Percentiles rank a stretch among this genome's conserved stretches.
Conservation (phyloP, 2,329 filamentous ascomycete genomes). For the Neofusicoccum umdonicola region DNA sequence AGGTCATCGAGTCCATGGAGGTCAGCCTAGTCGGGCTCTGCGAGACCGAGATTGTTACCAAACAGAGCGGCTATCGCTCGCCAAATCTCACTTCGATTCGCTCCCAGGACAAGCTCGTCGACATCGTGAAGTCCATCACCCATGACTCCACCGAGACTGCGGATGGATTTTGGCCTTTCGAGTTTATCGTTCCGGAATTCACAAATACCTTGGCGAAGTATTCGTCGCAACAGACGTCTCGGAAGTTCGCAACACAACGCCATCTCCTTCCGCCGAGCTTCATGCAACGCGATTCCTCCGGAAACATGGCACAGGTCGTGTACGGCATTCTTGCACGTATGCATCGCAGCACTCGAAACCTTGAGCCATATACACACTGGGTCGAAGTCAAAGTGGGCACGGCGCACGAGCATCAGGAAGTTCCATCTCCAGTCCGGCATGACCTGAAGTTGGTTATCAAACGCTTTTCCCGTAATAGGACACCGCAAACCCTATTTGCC, state of each 20-base stretch:
- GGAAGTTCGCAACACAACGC: slow-evolving; percentile 26
- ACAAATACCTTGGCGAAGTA: slow-evolving; percentile 25
- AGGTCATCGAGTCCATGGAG: slow-evolving; percentile 22
- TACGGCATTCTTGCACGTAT: slow-evolving; percentile 22
- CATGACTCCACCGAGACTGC: slow-evolving; percentile 21
- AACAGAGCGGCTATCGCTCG: slow-evolving; percentile 23
- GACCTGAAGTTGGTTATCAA: slow-evolving; percentile 20
- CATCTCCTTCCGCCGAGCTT: slow-evolving; percentile 21
- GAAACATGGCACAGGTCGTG: slow-evolving; percentile 31
- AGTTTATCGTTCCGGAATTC: slow-evolving; percentile 34
- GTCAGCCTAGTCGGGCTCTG: slow-evolving; percentile 32
- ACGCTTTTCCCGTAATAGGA: neutral
- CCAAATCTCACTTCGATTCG: neutral
- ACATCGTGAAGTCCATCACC: neutral
- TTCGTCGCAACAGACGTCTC: slow-evolving; percentile 23
- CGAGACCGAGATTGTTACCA: slow-evolving; percentile 33
- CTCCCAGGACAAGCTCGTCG: neutral
- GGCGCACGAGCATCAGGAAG: slow-evolving; percentile 24
- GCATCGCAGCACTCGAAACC: slow-evolving; percentile 12
- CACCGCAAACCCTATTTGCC: no score
- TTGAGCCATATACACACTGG: neutral
- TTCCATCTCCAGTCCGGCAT: slow-evolving; percentile 23
- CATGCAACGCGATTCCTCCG: slow-evolving; percentile 24
- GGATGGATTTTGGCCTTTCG: slow-evolving; percentile 34
- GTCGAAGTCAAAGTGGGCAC: slow-evolving; percentile 26